Evolutionary conservation across 2,329 filamentous ascomycete genomes (phyloP).

Genomic region (Beauveria varroae): DNA sequence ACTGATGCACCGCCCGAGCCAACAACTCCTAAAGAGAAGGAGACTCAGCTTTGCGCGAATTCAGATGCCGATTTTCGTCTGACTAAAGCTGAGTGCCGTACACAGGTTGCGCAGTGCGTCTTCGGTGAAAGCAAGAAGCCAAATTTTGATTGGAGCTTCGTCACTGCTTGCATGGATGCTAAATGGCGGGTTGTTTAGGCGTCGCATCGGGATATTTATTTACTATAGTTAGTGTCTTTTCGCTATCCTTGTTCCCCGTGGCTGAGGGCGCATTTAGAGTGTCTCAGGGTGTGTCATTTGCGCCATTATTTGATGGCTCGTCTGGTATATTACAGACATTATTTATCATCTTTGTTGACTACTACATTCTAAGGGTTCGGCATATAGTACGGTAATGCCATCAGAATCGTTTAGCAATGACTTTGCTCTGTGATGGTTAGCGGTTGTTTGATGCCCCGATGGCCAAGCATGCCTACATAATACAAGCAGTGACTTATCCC

Average conservation of each 20-base stretch:
- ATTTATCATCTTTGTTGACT: too few relatives aligned
- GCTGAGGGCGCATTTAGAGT: neutral
- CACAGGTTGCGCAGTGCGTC: neutral
- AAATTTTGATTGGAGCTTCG: neutral
- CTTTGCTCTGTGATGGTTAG: too few relatives aligned
- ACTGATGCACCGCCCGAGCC: neutral
- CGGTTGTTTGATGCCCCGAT: too few relatives aligned
- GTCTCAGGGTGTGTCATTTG: neutral
- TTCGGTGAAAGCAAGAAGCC: neutral
- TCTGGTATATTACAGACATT: too few relatives aligned
- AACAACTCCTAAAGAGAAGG: neutral
- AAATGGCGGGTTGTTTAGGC: neutral
- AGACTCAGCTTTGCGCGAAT: neutral
- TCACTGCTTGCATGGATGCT: neutral
- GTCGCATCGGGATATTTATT: neutral
- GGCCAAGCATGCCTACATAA: too few relatives aligned
- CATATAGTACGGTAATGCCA: too few relatives aligned
- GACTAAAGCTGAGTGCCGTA: neutral
- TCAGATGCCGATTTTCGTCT: neutral
- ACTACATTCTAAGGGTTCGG: too few relatives aligned
- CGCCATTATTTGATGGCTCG: too few relatives aligned
- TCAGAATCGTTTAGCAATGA: too few relatives aligned
- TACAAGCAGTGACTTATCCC: too few relatives aligned
- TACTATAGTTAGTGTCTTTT: too few relatives aligned
- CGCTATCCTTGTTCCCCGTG: too few relatives aligned